These are phyloP conservation scores for Russula ochroleuca DNA, from an alignment of 768 basidiomycete species.

Conservation along the genomic window DNA sequence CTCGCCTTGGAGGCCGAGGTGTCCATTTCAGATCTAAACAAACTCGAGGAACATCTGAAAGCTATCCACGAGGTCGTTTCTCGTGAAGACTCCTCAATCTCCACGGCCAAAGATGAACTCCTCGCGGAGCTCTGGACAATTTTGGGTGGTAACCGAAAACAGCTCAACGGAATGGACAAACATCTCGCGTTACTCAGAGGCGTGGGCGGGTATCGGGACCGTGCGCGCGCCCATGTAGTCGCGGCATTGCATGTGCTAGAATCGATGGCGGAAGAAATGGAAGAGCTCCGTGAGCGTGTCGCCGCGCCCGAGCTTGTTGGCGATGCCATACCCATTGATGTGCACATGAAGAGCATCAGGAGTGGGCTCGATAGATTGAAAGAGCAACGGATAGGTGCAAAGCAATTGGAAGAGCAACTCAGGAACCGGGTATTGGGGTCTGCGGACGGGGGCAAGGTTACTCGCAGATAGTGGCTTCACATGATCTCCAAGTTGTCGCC, in stretches of 20 bases:
- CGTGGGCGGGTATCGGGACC: slow-evolving; percentile 53
- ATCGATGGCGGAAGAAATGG: slow-evolving; percentile 67
- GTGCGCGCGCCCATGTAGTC: slow-evolving; percentile 62
- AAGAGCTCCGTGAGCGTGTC: slow-evolving; percentile 68
- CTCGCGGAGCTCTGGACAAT: slow-evolving; percentile 66
- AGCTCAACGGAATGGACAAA: slow-evolving; percentile 46
- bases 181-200: slow-evolving; percentile 53
- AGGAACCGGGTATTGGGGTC: slow-evolving; percentile 32
- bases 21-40: slow-evolving; percentile 51
- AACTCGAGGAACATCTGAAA: slow-evolving; percentile 56
- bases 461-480: neutral
- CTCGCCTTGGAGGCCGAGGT: slow-evolving; percentile 65
- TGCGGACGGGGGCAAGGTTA: neutral
- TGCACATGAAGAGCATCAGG: slow-evolving; percentile 71
- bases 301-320: slow-evolving; percentile 61
- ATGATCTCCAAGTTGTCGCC: neutral
- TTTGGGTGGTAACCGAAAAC: slow-evolving; percentile 56
- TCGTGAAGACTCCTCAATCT: slow-evolving; percentile 51
- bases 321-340: slow-evolving; percentile 59
- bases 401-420: slow-evolving; percentile 41
- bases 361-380: slow-evolving; percentile 57
- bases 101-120: slow-evolving; percentile 47
- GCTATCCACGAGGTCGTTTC: slow-evolving; percentile 54
- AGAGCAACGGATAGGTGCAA: slow-evolving; percentile 52
- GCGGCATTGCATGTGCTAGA: slow-evolving; percentile 58